Evolutionary conservation across 1,284 basidiomycete species (phyloP).

Genomic region (Naganishia albida): DNA sequence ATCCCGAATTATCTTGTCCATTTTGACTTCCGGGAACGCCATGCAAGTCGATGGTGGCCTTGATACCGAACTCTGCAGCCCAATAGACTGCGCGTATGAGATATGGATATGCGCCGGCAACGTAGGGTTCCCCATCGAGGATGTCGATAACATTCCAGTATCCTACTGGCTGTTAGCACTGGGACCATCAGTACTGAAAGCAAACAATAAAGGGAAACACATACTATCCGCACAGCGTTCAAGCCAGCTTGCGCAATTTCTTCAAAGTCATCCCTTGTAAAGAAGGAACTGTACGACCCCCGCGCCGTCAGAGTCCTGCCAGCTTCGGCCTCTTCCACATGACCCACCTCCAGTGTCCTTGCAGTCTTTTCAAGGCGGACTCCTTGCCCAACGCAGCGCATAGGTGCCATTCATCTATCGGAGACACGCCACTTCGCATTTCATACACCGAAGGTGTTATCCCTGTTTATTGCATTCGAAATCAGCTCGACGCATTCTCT

Average conservation of each 20-base stretch:
- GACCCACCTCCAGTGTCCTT: slow-evolving; percentile 42
- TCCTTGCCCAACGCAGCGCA: slow-evolving; percentile 38
- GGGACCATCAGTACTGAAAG: neutral
- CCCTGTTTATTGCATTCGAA: slow-evolving; percentile 27
- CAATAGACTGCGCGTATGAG: slow-evolving; percentile 43
- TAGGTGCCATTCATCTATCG: slow-evolving; percentile 42
- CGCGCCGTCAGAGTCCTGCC: neutral
- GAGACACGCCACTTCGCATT: slow-evolving; percentile 3
- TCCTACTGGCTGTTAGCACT: slow-evolving; percentile 34
- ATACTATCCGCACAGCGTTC: slow-evolving; percentile 40
- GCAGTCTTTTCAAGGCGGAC: slow-evolving; percentile 24
- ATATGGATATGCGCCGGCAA: slow-evolving; percentile 42
- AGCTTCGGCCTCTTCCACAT: too few species aligned
- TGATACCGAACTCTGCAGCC: slow-evolving; percentile 44
- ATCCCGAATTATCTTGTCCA: slow-evolving; percentile 29
- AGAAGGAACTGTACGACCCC: slow-evolving; percentile 43
- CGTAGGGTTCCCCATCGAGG: slow-evolving; percentile 41
- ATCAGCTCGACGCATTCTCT: neutral
- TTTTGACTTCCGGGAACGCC: slow-evolving; percentile 41
- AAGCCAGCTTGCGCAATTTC: slow-evolving; percentile 40
- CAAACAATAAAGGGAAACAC: neutral
- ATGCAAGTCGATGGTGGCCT: slow-evolving; percentile 50
- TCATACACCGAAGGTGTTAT: slow-evolving; percentile 43
- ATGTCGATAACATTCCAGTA: slow-evolving; percentile 43
- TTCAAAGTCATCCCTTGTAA: slow-evolving; percentile 41